phyloP scores from a whole-genome alignment of 805 yeast genomes.

The Candida hispaniensis region DNA sequence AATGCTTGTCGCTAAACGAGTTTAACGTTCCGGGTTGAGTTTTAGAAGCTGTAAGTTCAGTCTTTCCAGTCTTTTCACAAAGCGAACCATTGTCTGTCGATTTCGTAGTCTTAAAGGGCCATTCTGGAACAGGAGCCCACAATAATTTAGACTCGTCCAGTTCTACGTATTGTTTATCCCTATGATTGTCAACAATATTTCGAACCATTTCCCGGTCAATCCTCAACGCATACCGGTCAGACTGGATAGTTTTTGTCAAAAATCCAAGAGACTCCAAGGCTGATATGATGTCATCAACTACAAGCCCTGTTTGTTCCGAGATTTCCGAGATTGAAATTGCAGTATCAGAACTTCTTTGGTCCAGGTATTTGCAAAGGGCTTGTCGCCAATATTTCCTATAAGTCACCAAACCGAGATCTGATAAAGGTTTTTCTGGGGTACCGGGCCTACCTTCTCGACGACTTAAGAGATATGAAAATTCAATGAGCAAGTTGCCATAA shows the following conservation, averaged over 20 bases:
- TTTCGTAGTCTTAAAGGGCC: conserved; percentile 11
- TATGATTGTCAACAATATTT: conserved; percentile 40
- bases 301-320: conserved; percentile 72
- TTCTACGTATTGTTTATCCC: conserved; percentile 40
- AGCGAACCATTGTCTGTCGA: no score
- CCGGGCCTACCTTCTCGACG: conserved; percentile 69
- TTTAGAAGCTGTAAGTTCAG: no score
- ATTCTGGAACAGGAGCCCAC: conserved; percentile 39
- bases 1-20: no score
- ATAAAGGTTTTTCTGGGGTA: conserved; percentile 90
- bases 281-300: conserved; percentile 71
- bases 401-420: conserved; percentile 74
- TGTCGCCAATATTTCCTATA: conserved; percentile 82
- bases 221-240: conserved; percentile 42
- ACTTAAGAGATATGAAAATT: conserved; percentile 74
- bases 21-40: no score
- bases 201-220: conserved; percentile 40
- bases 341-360: neutral
- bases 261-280: conserved; percentile 72
- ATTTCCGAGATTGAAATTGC: conserved; percentile 46
- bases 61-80: no score
- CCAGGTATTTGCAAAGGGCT: conserved; percentile 37
- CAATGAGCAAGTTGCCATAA: conserved; percentile 79
- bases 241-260: conserved; percentile 38
- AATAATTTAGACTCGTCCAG: conserved; percentile 46